Base-by-base conservation (phyloP, 148 eudicot species). In the Tetragonia tetragonoides region DNA sequence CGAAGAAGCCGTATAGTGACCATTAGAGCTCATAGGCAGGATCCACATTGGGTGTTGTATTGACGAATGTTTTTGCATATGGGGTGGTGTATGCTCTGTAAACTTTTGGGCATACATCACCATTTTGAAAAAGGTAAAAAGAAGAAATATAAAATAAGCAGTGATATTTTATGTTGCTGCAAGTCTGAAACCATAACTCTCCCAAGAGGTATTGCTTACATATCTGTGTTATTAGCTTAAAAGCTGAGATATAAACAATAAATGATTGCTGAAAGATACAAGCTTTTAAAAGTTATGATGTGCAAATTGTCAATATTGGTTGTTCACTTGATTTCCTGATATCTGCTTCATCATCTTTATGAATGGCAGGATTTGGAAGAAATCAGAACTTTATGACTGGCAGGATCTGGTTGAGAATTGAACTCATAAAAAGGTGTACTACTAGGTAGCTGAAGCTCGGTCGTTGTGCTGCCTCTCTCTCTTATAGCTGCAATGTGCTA, bases 351-450 rank as follows among this genome's bases (percentile, higher is more conserved):
- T 78, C 16, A 4, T 78, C 16, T 2, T 17, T 62, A 38, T 60
- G 47, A 6, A 57, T 47, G 11, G 53, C 75, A 78, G 81, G 59
- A 34, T 24, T 61, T 18, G 21, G 20, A 17, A 70, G 61, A 71
- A 37, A 18, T 47, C n/a, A 41, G 41, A 68, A 56, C 41, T 38
- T 39, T 3, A 56, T 72, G 1, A 14, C 23, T 34, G 23, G 23
- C 37, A 7, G 28, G 17, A 8, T 70, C 62, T 54, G 75, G 44
- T 54, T 60, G 63, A 62, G 54, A 17, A 3, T 38, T 53, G 62
- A 54, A 37, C 75, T 18, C 12, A 0, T 57, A 41, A 69, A 56
- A 38, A 51, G 56, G 56, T 10, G 56, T 10, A 14, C 56, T 6
- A 51, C 56, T 8, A 51, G 56, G 16, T 51, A 51, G 16, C 56